Base-by-base conservation (phyloP, 495 filamentous ascomycete species). In the Letharia lupina region DNA sequence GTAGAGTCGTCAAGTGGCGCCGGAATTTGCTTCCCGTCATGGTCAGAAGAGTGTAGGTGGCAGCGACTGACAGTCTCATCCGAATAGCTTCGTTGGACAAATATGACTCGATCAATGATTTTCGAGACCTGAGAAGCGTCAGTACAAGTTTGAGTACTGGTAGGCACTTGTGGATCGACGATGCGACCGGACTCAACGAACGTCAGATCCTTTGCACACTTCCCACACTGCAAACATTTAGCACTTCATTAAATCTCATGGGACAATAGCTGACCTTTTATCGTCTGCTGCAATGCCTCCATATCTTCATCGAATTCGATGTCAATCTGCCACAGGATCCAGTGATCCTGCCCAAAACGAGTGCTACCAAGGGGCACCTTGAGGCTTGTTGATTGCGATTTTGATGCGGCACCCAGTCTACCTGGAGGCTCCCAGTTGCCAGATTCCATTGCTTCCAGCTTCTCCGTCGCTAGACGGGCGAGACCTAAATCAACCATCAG, bases 271-370 rank as follows among this genome's bases (percentile, higher is more conserved):
- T 12, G 8, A 54, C 52, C 52, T 59, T 18, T 65, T 6, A 50
- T 63, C 15, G 70, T 61, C 52, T 75, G 73, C 52, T 73, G 68
- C n/a, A 65, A 65, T 5, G 68, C 56, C 7, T 69, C 62, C 13
- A 73, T 68, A 18, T 75, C 73, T 11, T 16, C 64, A 28, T 13
- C 37, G 9, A 70, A 73, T 0, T 70, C 78, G 2, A 75, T 50
- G 65, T 75, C 75, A 10, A 76, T 60, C 62, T 79, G 77, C 77
- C 77, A 79, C 3, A 79, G 44, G 35, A 79, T 74, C 20, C 54
- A 71, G 2, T 61, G 33, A 4, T 68, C 52, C 18, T 31, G 63
- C 23, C 57, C 63, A 56, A 61, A 70, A 1, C 47, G 13, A 10
- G 65, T 70, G 5, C 37, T 57, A 20, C 60, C 33, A 13, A 73